Evolutionary conservation across 805 yeast genomes (phyloP).

Genomic region (Myxozyma neotropica): DNA sequence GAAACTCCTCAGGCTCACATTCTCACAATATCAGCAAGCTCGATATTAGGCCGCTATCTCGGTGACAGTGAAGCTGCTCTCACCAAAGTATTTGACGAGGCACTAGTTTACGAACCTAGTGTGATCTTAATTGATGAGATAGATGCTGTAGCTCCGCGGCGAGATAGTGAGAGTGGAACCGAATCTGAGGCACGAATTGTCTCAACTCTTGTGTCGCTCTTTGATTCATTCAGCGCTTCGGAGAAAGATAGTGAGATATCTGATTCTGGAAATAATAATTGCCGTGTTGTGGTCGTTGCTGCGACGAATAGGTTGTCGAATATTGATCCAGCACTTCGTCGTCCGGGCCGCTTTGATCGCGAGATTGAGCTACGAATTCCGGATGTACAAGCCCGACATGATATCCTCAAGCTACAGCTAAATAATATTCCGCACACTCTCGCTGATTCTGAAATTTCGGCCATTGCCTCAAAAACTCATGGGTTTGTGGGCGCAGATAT

Average conservation of each 20-base stretch:
- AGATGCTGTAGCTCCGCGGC: conserved; percentile 85
- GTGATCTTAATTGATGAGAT: conserved; percentile 90
- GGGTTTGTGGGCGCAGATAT: conserved; percentile 98
- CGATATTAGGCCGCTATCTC: conserved; percentile 85
- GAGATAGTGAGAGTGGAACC: conserved; percentile 68
- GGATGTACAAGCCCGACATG: conserved; percentile 74
- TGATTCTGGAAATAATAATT: conserved; percentile 46
- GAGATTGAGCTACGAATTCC: conserved; percentile 93
- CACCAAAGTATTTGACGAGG: conserved; percentile 83
- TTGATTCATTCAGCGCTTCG: conserved; percentile 62
- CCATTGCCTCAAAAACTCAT: conserved; percentile 77
- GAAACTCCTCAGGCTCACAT: conserved; percentile 74
- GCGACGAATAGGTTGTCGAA: conserved; percentile 74
- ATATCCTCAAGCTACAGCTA: conserved; percentile 69
- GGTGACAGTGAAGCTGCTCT: conserved; percentile 92
- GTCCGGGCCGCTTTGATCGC: conserved; percentile 89
- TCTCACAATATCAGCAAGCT: conserved; percentile 83
- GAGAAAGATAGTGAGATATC: conserved; percentile 40
- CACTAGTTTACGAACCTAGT: conserved; percentile 80
- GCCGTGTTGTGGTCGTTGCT: conserved; percentile 66
- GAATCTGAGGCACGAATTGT: conserved; percentile 90
- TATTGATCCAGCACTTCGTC: conserved; percentile 69
- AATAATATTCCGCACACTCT: conserved; percentile 58
- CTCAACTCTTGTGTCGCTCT: conserved; percentile 78
- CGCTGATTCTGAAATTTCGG: conserved; percentile 56